Conservation (phyloP, 495 filamentous ascomycete species). For the Annulohypoxylon nitens region DNA sequence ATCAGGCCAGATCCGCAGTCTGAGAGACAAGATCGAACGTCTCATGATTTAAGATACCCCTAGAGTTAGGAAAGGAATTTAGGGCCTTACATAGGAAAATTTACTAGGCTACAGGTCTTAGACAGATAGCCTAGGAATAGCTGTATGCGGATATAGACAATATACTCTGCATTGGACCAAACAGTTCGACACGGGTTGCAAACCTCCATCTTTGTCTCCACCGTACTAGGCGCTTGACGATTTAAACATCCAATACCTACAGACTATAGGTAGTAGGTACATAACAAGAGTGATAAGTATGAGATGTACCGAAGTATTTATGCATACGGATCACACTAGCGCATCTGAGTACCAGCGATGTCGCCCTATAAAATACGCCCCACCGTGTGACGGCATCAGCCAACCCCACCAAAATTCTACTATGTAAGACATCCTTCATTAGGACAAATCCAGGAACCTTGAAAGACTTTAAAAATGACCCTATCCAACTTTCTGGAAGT, state of each 20-base stretch:
- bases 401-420: slow-evolving; percentile 43
- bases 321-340: slow-evolving; percentile 6
- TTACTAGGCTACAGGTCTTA: slow-evolving; percentile 6
- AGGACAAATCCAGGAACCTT: not conserved
- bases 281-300: not conserved
- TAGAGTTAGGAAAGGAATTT: slow-evolving; percentile 30
- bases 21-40: slow-evolving; percentile 97
- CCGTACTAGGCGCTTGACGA: not conserved
- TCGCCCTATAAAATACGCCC: slow-evolving; percentile 23
- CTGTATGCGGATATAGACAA: slow-evolving; percentile 21
- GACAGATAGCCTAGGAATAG: not conserved
- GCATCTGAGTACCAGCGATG: slow-evolving; percentile 9
- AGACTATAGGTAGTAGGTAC: not conserved
- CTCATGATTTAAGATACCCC: slow-evolving; percentile 83
- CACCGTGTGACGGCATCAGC: slow-evolving; percentile 49
- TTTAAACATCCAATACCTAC: not conserved
- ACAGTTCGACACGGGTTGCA: not conserved
- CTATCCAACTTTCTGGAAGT: slow-evolving; percentile 19
- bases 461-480: slow-evolving; percentile 26
- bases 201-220: not conserved
- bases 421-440: slow-evolving; percentile 33
- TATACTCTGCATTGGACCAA: slow-evolving; percentile 18
- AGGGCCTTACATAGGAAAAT: slow-evolving; percentile 23
- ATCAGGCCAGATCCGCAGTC: slow-evolving; percentile 80
- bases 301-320: slow-evolving; percentile 3